Percentiles rank a stretch among this genome's conserved stretches.
Conservation (phyloP, 2,329 filamentous ascomycete genomes). For the Clonostachys rhizophaga region DNA sequence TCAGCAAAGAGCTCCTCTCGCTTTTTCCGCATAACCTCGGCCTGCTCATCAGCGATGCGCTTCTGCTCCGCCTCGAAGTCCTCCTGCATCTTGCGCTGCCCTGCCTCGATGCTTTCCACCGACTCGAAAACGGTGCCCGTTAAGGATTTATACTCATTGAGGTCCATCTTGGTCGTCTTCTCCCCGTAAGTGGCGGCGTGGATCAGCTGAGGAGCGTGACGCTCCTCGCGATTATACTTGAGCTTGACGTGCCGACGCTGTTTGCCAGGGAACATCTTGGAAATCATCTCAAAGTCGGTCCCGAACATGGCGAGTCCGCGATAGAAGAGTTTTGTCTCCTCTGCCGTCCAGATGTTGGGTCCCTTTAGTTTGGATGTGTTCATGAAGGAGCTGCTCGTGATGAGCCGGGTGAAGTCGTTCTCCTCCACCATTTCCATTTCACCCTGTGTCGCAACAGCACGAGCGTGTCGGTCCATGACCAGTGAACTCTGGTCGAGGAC, state of each 20-base stretch:
- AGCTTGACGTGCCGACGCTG: constrained; percentile 72
- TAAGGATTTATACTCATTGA: constrained; percentile 55
- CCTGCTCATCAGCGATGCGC: constrained; percentile 37
- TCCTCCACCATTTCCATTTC: constrained; percentile 66
- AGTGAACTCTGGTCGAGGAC: constrained; percentile 65
- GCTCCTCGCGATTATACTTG: constrained; percentile 79
- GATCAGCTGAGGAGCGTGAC: constrained; percentile 57
- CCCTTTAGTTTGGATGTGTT: constrained; percentile 56
- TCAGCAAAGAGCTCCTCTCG: constrained; percentile 43
- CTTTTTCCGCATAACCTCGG: constrained; percentile 40
- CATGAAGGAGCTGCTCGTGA: constrained; percentile 65
- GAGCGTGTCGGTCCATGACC: constrained; percentile 63
- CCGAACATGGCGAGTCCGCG: constrained; percentile 71
- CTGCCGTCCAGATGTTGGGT: constrained; percentile 64
- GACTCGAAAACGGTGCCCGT: constrained; percentile 49
- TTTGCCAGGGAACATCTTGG: constrained; percentile 68
- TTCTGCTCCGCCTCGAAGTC: constrained; percentile 38
- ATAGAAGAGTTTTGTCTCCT: constrained; percentile 73
- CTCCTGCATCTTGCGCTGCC: constrained; percentile 42
- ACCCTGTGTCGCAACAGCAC: constrained; percentile 46
- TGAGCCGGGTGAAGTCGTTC: constrained; percentile 69
- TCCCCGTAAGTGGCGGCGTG: constrained; percentile 54
- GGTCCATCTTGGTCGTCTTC: constrained; percentile 51
- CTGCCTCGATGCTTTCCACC: constrained; percentile 50
- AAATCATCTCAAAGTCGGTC: constrained; percentile 79